Base-by-base conservation (phyloP, 108 stramenopile species). In the Skeletonema potamos region DNA sequence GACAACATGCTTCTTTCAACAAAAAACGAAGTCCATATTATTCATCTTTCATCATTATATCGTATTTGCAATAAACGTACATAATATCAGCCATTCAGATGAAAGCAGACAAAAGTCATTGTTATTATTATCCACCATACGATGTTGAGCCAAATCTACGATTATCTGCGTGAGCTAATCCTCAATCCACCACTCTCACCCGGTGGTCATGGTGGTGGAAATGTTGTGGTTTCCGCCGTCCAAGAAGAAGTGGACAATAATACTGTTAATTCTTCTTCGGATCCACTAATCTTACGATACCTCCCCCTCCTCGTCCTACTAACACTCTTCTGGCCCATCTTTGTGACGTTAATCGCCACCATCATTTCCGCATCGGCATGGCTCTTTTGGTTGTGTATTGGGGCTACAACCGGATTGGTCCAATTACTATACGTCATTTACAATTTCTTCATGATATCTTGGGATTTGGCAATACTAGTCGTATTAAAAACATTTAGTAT, bases 331-430 rank as follows among this genome's bases (percentile, higher is more conserved):
- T 95, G 90, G 90, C 94, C 94, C 17, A 24, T 92, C 20, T 76
- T 86, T 63, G 62, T 90, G 0, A 86, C 87, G n/a, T 60, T 91
- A 59, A 48, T 86, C 41, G 73, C 90, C 7, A 79, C 88, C 11
- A 72, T 89, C 0, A 69, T 86, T 1, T 82, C 89, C 3, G 89
- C 89, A 0, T 89, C 85, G 0, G 86, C 89, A 12, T 96, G 94
- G 94, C 77, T 89, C 18, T 91, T 96, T 66, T 96, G 94, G 94
- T 68, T 96, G 7, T 29, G 84, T 15, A 84, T 89, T 11, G 87
- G 87, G 0, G 69, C 90, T 1, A 37, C 82, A 0, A 68, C 92
- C 41, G 92, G 92, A 9, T 44, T 90, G 1, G 22, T 96, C 2
- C 94, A 96, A 62, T 29, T 91, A 6, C 17, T 80, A 12, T 96